A percentile compares a stretch with the other conserved stretches of the same genome.
These are phyloP conservation scores for Penicillium concentricum DNA, from an alignment of 2,329 filamentous ascomycete species.

Conservation along the genomic window DNA sequence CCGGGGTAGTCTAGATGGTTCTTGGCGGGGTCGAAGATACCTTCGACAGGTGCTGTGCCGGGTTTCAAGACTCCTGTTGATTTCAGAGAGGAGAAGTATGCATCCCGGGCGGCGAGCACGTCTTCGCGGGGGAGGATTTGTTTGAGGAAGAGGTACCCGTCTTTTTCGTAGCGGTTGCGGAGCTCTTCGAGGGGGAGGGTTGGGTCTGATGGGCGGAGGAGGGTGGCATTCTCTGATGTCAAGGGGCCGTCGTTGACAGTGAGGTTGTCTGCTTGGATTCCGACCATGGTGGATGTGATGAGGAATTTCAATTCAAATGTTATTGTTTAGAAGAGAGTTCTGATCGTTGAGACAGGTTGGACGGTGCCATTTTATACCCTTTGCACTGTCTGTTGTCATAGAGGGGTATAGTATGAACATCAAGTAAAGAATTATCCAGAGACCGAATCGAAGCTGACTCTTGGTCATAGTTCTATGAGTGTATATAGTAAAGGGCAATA, in stretches of 20 bases:
- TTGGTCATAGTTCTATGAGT: no score
- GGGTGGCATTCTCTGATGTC: conserved; percentile 43
- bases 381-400: not conserved
- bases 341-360: not conserved
- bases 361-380: not conserved
- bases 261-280: conserved; percentile 25
- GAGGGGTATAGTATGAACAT: not conserved
- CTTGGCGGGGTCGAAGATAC: conserved; percentile 52
- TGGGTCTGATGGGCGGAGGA: conserved; percentile 46
- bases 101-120: conserved; percentile 52
- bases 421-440: not conserved
- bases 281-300: conserved; percentile 18
- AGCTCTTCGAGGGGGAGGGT: conserved; percentile 50
- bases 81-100: conserved; percentile 55
- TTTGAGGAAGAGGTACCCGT: conserved; percentile 59
- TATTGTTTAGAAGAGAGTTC: not conserved
- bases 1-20: conserved; percentile 49
- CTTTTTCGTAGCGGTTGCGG: conserved; percentile 45
- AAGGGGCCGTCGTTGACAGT: conserved; percentile 51
- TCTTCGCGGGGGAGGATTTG: conserved; percentile 54
- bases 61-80: conserved; percentile 58
- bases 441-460: not conserved
- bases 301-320: not conserved
- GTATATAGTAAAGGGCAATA: conserved; percentile 1
- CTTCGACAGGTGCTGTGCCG: conserved; percentile 52